These are phyloP conservation scores for Podila verticillata DNA, from an alignment of 192 early-diverging fungal species.

Conservation along the genomic window DNA sequence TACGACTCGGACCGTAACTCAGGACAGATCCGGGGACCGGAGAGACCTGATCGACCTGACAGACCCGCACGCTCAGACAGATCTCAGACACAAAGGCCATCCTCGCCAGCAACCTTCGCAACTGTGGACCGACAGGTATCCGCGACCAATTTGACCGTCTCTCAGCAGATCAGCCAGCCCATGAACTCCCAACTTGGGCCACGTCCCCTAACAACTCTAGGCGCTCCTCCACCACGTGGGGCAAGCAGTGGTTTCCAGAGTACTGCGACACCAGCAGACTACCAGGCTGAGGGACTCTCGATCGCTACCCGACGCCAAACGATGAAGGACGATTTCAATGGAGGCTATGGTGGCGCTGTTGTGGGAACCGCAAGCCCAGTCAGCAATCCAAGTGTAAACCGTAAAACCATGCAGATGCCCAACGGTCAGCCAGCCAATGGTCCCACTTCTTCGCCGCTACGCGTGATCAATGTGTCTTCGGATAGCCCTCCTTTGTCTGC, in stretches of 20 bases:
- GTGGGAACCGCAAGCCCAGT: neutral
- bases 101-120: slow-evolving; percentile 31
- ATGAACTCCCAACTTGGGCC: slow-evolving; percentile 25
- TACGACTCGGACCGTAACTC: slow-evolving; percentile 18
- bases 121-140: neutral
- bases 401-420: slow-evolving; percentile 11
- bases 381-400: slow-evolving; percentile 5
- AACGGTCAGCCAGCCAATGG: neutral
- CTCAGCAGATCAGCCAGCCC: slow-evolving; percentile 9
- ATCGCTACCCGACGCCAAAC: slow-evolving; percentile 22
- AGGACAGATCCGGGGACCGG: slow-evolving; percentile 2
- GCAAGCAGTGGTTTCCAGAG: slow-evolving; percentile 10
- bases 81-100: slow-evolving; percentile 12
- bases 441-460: slow-evolving; percentile 2
- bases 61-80: slow-evolving; percentile 27
- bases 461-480: slow-evolving; percentile 11
- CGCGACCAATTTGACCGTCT: neutral
- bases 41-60: slow-evolving; percentile 28
- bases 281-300: slow-evolving; percentile 17
- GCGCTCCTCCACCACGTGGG: slow-evolving; percentile 13
- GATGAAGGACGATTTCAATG: slow-evolving; percentile 9
- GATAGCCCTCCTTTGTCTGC: slow-evolving; percentile 5
- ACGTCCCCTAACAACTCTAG: slow-evolving; percentile 10
- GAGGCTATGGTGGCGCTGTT: slow-evolving; percentile 18
- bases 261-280: slow-evolving; percentile 1